A percentile compares a stretch with the other conserved stretches of the same genome.
Conservation (phyloP, 2,329 filamentous ascomycete genomes). For the Hymenoscyphus fraxineus region DNA sequence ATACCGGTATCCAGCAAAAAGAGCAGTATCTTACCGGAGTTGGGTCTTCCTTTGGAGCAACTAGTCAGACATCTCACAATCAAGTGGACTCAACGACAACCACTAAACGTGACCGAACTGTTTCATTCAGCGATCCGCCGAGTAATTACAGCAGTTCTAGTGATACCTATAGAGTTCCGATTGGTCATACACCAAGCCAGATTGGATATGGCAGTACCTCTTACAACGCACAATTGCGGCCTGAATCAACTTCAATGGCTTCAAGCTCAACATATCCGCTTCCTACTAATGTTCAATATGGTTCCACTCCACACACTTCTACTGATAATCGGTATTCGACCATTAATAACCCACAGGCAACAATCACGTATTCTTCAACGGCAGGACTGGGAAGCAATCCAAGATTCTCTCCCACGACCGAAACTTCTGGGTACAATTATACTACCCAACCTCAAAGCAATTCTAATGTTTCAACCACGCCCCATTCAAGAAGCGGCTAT, state of each 20-base stretch:
- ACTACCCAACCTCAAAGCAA: slow-evolving; percentile 1
- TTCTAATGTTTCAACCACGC: not conserved
- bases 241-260: not conserved
- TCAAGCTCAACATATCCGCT: not conserved
- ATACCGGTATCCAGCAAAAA: not conserved
- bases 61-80: not conserved
- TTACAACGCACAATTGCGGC: not conserved
- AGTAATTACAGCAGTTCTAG: not conserved
- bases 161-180: slow-evolving; percentile 4
- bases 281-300: not conserved
- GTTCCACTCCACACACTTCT: not conserved
- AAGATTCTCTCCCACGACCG: slow-evolving; percentile 4
- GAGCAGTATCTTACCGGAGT: slow-evolving; percentile 7
- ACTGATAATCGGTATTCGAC: not conserved
- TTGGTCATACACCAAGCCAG: not conserved
- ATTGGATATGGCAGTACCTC: not conserved
- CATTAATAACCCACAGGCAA: not conserved
- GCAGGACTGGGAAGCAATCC: not conserved
- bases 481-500: not conserved
- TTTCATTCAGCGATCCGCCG: slow-evolving; percentile 6
- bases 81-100: not conserved
- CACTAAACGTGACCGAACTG: not conserved
- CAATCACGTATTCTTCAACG: not conserved
- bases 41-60: slow-evolving; percentile 5
- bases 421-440: slow-evolving; percentile 2